Conservation (phyloP, 2,329 filamentous ascomycete genomes). For the Aspergillus jensenii region DNA sequence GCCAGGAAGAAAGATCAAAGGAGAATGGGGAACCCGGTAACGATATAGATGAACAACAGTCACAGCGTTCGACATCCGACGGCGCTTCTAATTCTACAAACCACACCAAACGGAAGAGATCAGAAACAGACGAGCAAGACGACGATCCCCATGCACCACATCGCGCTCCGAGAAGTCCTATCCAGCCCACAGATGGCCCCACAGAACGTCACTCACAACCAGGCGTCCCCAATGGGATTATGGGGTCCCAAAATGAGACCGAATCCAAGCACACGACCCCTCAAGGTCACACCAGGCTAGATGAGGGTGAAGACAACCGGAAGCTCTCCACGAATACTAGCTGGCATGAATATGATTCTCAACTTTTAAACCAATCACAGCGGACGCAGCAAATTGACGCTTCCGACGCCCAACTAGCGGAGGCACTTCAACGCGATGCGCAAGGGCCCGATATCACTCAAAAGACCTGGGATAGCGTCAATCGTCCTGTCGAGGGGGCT, state of each 20-base stretch:
- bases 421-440: slow-evolving; percentile 53
- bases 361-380: slow-evolving; percentile 47
- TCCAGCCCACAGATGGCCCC: slow-evolving; percentile 36
- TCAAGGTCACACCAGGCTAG: slow-evolving; percentile 23
- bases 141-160: slow-evolving; percentile 31
- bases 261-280: slow-evolving; percentile 24
- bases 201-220: slow-evolving; percentile 23
- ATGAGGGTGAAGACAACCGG: slow-evolving; percentile 31
- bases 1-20: slow-evolving; percentile 47
- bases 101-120: slow-evolving; percentile 68
- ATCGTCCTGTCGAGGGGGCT: slow-evolving; percentile 38
- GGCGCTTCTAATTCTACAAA: slow-evolving; percentile 17
- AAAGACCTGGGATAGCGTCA: slow-evolving; percentile 31
- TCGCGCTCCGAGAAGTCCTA: slow-evolving; percentile 41
- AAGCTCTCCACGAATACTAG: slow-evolving; percentile 28
- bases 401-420: slow-evolving; percentile 53
- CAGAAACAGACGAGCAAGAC: slow-evolving; percentile 57
- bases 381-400: slow-evolving; percentile 45
- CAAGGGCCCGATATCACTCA: slow-evolving; percentile 40
- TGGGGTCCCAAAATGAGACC: slow-evolving; percentile 15
- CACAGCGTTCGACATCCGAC: slow-evolving; percentile 27
- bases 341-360: slow-evolving; percentile 43
- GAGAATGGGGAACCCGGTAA: slow-evolving; percentile 45
- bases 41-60: slow-evolving; percentile 23
- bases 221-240: slow-evolving; percentile 20